Base-by-base conservation (phyloP, 1,284 basidiomycete genomes). In the Cryptococcus neoformans region DNA sequence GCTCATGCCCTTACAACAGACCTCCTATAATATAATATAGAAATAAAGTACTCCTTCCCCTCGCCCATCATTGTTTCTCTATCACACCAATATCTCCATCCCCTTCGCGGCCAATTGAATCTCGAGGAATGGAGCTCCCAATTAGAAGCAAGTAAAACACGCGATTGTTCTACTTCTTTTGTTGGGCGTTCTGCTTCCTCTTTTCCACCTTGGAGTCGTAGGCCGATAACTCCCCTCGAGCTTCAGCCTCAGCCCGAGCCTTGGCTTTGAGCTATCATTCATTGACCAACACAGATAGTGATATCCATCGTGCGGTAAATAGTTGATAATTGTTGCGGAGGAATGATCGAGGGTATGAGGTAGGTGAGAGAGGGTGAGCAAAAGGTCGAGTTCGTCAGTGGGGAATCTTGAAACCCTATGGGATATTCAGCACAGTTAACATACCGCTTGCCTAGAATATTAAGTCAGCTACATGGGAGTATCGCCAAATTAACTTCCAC, bases 181-280 rank as follows among this genome's bases (percentile, higher is more conserved):
- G 44, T 37, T 34, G 17, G 17, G 59, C 59, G 41, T 61, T 61
- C 21, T 49, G 42, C 44, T 61, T 57, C 21, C 59, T 34, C 44
- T 57, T 55, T 44, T 58, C 51, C 8, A 45, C 28, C 41, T 61
- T 61, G 28, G 51, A 40, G 48, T 61, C 59, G 44, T 51, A 61
- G 2, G 47, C 44, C 4, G 55, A 49, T 28, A 61, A n/a, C 45
- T 55, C 51, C 16, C 59, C 59, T 47, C 47, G 51, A 12, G 59
- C 56, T 41, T 58, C 59, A 11, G 56, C 59, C 44, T 61, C 59
- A 11, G 56, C 59, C 37, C 59, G 49, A 35, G 56, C 56, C 52
- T 61, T 53, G 11, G 59, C 59, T 51, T 61, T 61, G 38, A 57
- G 53, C 59, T 61, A 39, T 48, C n/a, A 9, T 38, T 6, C 28